Base-by-base conservation (phyloP, 2,329 filamentous ascomycete species). In the Huntiella bhutanensis region DNA sequence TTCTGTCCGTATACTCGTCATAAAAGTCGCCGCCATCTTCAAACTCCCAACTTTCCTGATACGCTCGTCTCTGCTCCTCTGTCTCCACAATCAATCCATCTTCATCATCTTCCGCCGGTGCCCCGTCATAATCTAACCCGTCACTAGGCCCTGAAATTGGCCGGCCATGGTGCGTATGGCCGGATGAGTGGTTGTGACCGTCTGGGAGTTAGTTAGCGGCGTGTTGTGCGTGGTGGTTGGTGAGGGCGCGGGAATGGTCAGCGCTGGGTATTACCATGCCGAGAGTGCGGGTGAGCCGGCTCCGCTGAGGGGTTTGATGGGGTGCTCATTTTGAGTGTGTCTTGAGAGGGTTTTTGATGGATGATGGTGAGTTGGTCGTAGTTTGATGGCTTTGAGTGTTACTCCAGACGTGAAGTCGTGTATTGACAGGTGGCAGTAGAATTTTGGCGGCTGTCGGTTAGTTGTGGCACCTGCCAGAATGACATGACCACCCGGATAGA, bases 251-350 rank as follows among this genome's bases (percentile, higher is more conserved):
- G 19, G 17, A 51, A 32, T 58, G 52, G 38, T 47, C 41, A 47
- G 48, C 47, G 42, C 33, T 39, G 40, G 41, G 49, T 57, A 65
- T 67, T 67, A 67, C 64, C 67, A 64, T 70, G 66, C 64, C 65
- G 62, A 62, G 63, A 61, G 60, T 60, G 65, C 56, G 62, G 59
- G 58, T 28, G 22, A 28, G 22, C 22, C 8, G 22, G 22, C 22
- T 28, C 22, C 22, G 22, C 22, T 28, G 15, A 6, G 3, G 38
- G 1, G 12, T 19, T 11, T 12, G 6, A 17, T 12, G 38, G 5
- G n/a, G 16, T 7, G 38, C 38, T 16, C 16, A 16, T n/a, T 40
- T 19, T 40, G 4, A 17, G 2, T 16, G 12, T 12, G 38, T 15
- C 6, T 12, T 3, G 17, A 16, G 5, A 22, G 11, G 3, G 5